Evolutionary conservation across 352 stramenopile species (phyloP), one percentile per base, ranked within the genome.

Genomic region (Phytophthora podocarpi): DNA sequence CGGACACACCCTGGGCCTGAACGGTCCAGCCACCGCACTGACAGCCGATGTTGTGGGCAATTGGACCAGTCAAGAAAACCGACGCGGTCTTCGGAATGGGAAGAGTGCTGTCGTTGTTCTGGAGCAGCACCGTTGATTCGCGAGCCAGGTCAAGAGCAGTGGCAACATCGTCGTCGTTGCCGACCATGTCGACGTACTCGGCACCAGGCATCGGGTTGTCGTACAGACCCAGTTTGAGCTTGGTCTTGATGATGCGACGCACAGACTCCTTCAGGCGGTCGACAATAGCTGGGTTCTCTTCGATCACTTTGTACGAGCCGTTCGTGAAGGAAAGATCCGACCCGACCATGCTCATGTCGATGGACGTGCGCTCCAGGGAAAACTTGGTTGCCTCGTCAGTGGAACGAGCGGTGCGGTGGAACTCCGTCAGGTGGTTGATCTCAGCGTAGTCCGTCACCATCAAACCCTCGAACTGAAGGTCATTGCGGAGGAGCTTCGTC

Each of bases 401-500:
- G 5, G 39, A 54, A 5, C 32, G 39, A 9, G 74, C 74, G 4
- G 83, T 69, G 9, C 75, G 74, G 34, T 87, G 79, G 45, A 69
- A 85, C 4, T 71, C 36, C 6, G 70, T 53, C 6, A 96, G 47
- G 51, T 97, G 94, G 41, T 89, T 82, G 36, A 98, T 97, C 73
- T 97, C 91, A 7, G 52, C 59, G 68, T 94, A 98, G 60, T 97
- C 91, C 0, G 91, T 97, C n/a, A 97, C 87, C 31, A 96, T 51
- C 34, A 96, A 50, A 6, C 90, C 87, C 6, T 91, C 65, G 57
- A 96, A 98, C 1, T 53, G 50, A 34, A 98, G 60, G 35, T 94
- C 67, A 13, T 82, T 39, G 20, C 91, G 74, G n/a, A 97, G 58
- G 26, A 97, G 47, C 12, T 82, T 75, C 11, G 74, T 59, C 15